Conservation (phyloP, 176 grass and related monocot genomes). For the Calamus simplicifolius region DNA sequence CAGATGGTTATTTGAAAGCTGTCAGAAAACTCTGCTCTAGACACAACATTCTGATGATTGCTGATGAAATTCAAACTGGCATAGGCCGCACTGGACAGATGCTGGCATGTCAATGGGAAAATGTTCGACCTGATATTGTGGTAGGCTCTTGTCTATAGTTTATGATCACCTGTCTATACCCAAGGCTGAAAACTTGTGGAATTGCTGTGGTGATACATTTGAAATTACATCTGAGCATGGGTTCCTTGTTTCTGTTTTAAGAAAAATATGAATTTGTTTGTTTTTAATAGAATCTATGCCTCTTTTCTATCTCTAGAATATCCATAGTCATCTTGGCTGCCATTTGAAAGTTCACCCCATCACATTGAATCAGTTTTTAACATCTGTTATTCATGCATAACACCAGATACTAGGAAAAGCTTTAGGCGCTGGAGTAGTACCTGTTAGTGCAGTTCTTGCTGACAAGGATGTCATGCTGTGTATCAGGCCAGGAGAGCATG, state of each 20-base stretch:
- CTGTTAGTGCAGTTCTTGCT: constrained; percentile 95
- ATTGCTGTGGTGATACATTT: no score
- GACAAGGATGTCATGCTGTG: constrained; percentile 96
- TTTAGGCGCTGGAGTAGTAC: constrained; percentile 88
- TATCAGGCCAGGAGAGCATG: constrained; percentile 90
- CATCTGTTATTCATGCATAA: neutral
- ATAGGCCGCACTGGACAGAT: constrained; percentile 93
- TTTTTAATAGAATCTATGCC: no score
- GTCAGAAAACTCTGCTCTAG: constrained; percentile 81
- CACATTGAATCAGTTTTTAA: no score
- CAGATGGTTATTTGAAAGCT: constrained; percentile 83
- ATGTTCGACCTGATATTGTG: constrained; percentile 82
- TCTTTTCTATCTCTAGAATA: no score
- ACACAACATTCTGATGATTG: constrained; percentile 94
- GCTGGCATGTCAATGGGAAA: constrained; percentile 89
- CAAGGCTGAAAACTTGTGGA: no score
- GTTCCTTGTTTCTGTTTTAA: no score
- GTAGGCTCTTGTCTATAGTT: constrained; percentile 27
- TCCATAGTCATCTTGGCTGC: neutral
- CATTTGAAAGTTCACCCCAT: neutral
- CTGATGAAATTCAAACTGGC: constrained; percentile 98
- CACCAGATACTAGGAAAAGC: constrained; percentile 92
- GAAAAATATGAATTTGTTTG: no score
- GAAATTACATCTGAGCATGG: no score
- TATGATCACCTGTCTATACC: neutral